phyloP scores from a whole-genome alignment of 2,329 filamentous ascomycete genomes.

The Decorospora gaudefroyi region DNA sequence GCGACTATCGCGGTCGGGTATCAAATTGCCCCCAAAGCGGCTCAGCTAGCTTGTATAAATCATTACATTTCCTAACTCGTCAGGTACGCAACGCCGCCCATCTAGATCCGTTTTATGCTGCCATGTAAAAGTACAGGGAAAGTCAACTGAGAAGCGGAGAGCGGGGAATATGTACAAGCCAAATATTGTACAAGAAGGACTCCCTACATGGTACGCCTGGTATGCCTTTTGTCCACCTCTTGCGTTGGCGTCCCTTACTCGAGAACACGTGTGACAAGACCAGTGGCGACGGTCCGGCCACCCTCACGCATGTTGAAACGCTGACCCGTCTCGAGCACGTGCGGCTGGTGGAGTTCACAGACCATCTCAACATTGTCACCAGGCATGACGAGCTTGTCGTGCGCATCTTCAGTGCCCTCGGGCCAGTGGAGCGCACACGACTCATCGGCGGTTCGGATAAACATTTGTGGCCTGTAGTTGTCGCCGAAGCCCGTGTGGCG shows the following conservation, averaged over 20 bases:
- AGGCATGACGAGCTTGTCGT: slow-evolving; percentile 87
- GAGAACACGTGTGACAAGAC: slow-evolving; percentile 46
- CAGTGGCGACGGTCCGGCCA: slow-evolving; percentile 63
- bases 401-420: slow-evolving; percentile 73
- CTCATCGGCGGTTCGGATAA: slow-evolving; percentile 84
- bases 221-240: slow-evolving; percentile 6
- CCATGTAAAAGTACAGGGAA: slow-evolving; percentile 35
- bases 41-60: too few relatives aligned
- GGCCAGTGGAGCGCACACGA: slow-evolving; percentile 81
- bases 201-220: slow-evolving; percentile 14
- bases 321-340: slow-evolving; percentile 88
- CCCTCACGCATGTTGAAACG: slow-evolving; percentile 99
- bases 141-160: slow-evolving; percentile 33
- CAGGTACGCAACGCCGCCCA: slow-evolving; percentile 26
- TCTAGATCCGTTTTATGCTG: slow-evolving; percentile 31
- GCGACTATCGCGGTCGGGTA: too few relatives aligned
- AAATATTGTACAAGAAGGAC: slow-evolving; percentile 32
- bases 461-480: slow-evolving; percentile 98
- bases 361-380: slow-evolving; percentile 99
- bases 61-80: slow-evolving; percentile 27
- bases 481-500: slow-evolving; percentile 93
- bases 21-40: too few relatives aligned
- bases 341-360: slow-evolving; percentile 79
- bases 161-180: slow-evolving; percentile 26
- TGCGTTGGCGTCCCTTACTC: slow-evolving; percentile 29